Evolutionary conservation across 768 basidiomycete species (phyloP).

Genomic region (Boletales sp.): DNA sequence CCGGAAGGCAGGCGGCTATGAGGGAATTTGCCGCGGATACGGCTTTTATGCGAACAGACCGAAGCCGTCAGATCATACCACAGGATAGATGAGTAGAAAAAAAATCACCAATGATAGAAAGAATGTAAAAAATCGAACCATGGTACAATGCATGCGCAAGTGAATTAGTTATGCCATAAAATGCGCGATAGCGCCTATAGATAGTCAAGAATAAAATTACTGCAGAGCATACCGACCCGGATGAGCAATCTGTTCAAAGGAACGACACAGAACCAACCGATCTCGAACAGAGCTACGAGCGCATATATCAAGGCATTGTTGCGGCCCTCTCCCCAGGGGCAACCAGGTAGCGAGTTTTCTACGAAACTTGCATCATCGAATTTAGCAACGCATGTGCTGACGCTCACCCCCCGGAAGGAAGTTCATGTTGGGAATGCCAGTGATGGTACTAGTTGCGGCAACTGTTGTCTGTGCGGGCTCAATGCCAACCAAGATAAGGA

Average conservation of each 20-base stretch:
- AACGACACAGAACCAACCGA: not conserved
- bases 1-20: not conserved
- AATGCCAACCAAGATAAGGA: not conserved
- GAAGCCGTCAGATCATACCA: not conserved
- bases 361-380: not conserved
- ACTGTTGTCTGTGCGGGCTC: not conserved
- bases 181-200: not conserved
- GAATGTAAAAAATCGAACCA: not conserved
- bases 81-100: not conserved
- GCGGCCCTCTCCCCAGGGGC: not conserved
- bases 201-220: not conserved
- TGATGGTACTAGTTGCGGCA: not conserved
- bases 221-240: not conserved
- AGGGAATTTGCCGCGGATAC: not conserved
- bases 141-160: not conserved
- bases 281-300: not conserved
- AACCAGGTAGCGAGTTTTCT: not conserved
- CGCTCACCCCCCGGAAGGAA: not conserved
- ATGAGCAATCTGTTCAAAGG: not conserved
- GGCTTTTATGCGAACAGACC: not conserved
- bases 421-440: not conserved
- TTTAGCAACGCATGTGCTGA: not conserved
- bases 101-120: not conserved
- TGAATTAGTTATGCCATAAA: not conserved
- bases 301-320: not conserved